Percentiles rank a stretch among this genome's conserved stretches.
Evolutionary conservation across 2,329 filamentous ascomycete genomes (phyloP).

Genomic region (Fusarium penzigii): DNA sequence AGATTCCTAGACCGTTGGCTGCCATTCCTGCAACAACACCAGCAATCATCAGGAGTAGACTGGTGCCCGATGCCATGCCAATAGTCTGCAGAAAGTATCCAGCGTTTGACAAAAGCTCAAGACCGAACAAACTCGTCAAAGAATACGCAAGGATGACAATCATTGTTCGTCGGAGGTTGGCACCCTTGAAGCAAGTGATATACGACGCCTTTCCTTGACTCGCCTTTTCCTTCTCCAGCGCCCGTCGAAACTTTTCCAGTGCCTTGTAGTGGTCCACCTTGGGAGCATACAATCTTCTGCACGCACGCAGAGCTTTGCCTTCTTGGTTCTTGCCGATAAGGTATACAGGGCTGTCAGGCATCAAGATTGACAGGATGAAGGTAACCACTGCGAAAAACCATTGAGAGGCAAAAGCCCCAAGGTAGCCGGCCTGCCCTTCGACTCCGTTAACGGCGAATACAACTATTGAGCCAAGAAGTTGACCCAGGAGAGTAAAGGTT

Average conservation of each 20-base stretch:
- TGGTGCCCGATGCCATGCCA: slow-evolving; percentile 30
- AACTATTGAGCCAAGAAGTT: slow-evolving; percentile 28
- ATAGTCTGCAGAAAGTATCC: slow-evolving; percentile 40
- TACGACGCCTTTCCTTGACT: slow-evolving; percentile 37
- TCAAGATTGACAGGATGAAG: slow-evolving; percentile 24
- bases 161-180: slow-evolving; percentile 40
- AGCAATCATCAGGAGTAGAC: slow-evolving; percentile 46
- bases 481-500: slow-evolving; percentile 28
- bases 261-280: slow-evolving; percentile 12
- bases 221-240: slow-evolving; percentile 44
- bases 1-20: slow-evolving; percentile 46
- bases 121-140: slow-evolving; percentile 44
- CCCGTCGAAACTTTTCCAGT: slow-evolving; percentile 20
- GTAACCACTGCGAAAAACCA: slow-evolving; percentile 23
- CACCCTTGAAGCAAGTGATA: slow-evolving; percentile 41
- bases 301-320: slow-evolving; percentile 16
- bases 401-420: slow-evolving; percentile 28
- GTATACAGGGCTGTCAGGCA: slow-evolving; percentile 31
- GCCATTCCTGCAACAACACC: slow-evolving; percentile 48
- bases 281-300: slow-evolving; percentile 22
- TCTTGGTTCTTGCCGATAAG: slow-evolving; percentile 21
- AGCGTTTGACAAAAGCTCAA: slow-evolving; percentile 42
- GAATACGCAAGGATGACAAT: slow-evolving; percentile 41
- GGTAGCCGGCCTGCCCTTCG: slow-evolving; percentile 18
- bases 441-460: slow-evolving; percentile 24